phyloP scores from a whole-genome alignment of 1,284 basidiomycete genomes.

The Tylopilus sp. region DNA sequence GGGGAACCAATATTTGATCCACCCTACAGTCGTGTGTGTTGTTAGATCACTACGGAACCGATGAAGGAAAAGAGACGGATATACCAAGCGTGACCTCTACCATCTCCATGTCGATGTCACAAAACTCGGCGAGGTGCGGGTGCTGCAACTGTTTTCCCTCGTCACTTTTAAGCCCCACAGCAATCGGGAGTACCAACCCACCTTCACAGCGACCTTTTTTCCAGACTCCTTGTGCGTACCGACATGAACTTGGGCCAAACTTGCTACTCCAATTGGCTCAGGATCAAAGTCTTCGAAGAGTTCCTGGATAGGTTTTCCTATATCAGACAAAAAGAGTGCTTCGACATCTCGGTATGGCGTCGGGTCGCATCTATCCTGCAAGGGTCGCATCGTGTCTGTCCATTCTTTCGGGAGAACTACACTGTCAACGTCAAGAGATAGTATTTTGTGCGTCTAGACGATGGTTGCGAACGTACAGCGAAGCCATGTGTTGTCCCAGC shows the following conservation, averaged over 20 bases:
- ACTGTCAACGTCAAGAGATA: slow-evolving; percentile 29
- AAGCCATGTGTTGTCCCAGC: slow-evolving; percentile 86
- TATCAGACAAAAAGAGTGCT: slow-evolving; percentile 67
- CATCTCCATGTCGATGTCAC: slow-evolving; percentile 78
- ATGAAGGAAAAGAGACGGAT: slow-evolving; percentile 13
- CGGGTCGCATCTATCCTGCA: slow-evolving; percentile 85
- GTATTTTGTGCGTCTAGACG: background rate
- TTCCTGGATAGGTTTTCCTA: slow-evolving; percentile 60
- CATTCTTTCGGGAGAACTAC: slow-evolving; percentile 79
- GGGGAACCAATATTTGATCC: slow-evolving; percentile 87
- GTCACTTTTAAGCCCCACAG: slow-evolving; percentile 1
- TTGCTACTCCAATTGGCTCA: slow-evolving; percentile 92
- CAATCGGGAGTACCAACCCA: slow-evolving; percentile 24
- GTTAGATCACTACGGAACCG: background rate
- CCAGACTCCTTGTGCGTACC: slow-evolving; percentile 73
- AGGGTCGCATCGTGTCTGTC: slow-evolving; percentile 61
- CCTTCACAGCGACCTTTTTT: slow-evolving; percentile 87
- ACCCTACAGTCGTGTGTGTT: slow-evolving; percentile 41
- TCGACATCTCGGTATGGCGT: slow-evolving; percentile 71
- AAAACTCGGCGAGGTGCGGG: slow-evolving; percentile 91
- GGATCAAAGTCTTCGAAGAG: slow-evolving; percentile 83
- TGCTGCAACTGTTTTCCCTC: slow-evolving; percentile 71
- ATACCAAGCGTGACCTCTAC: slow-evolving; percentile 78
- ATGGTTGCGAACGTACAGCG: slow-evolving; percentile 44
- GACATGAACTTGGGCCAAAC: slow-evolving; percentile 92